phyloP scores from a whole-genome alignment of 768 basidiomycete genomes.

The Naganishia vishniacii region DNA sequence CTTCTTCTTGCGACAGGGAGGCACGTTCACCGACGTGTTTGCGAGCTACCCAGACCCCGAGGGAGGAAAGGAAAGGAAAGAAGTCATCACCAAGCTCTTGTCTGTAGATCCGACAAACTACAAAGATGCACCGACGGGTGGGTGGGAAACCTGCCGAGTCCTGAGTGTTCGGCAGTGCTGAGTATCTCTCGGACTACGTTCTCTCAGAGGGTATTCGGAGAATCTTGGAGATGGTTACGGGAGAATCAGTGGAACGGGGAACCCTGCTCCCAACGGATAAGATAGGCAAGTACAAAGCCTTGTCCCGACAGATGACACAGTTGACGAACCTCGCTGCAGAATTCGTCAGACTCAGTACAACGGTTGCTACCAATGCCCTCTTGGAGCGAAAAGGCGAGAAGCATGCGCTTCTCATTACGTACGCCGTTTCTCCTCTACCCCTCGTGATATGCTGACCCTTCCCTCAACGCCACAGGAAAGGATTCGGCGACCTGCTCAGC shows the following conservation, averaged over 20 bases:
- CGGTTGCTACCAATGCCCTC: constrained; percentile 91
- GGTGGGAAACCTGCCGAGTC: not conserved
- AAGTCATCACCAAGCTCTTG: constrained; percentile 79
- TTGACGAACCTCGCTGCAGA: constrained; percentile 52
- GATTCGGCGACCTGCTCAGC: constrained; percentile 65
- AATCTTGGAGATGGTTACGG: constrained; percentile 70
- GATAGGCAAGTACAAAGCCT: constrained; percentile 35
- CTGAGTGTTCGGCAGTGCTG: not conserved
- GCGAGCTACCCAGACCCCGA: constrained; percentile 5
- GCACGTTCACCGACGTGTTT: constrained; percentile 44
- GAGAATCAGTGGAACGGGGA: constrained; percentile 64
- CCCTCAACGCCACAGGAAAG: constrained; percentile 28
- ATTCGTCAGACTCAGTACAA: constrained; percentile 85
- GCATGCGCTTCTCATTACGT: constrained; percentile 84
- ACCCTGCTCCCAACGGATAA: constrained; percentile 54
- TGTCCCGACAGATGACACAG: not conserved
- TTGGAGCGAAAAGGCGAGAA: constrained; percentile 90
- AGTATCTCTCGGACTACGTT: too few species aligned
- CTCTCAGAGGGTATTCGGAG: constrained; percentile 73
- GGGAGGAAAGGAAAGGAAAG: not conserved
- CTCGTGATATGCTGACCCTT: not conserved
- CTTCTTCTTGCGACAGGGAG: constrained; percentile 29
- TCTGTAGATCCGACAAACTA: constrained; percentile 78
- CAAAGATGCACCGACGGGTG: constrained; percentile 72
- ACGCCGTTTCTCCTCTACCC: constrained; percentile 32